phyloP scores from a whole-genome alignment of 2,329 filamentous ascomycete species.

The Cladosporium sphaerospermum region DNA sequence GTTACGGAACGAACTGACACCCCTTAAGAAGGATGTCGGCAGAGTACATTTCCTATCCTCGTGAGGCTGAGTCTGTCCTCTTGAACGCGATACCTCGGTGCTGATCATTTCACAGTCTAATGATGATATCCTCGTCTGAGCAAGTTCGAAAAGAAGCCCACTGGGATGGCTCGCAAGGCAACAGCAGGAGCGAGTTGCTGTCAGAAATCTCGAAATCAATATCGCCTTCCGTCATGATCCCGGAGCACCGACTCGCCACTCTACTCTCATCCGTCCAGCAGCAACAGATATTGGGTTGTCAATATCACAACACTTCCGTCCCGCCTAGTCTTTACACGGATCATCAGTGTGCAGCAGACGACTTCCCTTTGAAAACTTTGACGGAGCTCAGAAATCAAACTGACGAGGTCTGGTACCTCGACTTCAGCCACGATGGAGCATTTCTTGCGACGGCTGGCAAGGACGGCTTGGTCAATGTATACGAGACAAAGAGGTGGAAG shows the following conservation, averaged over 20 bases:
- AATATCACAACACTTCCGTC: slow-evolving; percentile 77
- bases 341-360: slow-evolving; percentile 70
- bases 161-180: slow-evolving; percentile 76
- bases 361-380: slow-evolving; percentile 70
- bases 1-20: slow-evolving; percentile 81
- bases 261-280: slow-evolving; percentile 79
- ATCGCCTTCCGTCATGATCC: slow-evolving; percentile 94
- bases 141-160: slow-evolving; percentile 69
- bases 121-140: slow-evolving; percentile 79
- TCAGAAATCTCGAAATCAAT: slow-evolving; percentile 83
- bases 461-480: slow-evolving; percentile 71
- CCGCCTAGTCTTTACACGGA: slow-evolving; percentile 84
- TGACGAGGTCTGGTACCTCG: slow-evolving; percentile 86
- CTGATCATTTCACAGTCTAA: slow-evolving; percentile 49
- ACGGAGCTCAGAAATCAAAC: slow-evolving; percentile 65
- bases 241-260: slow-evolving; percentile 77
- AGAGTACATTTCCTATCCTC: slow-evolving; percentile 77
- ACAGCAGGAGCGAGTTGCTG: slow-evolving; percentile 68
- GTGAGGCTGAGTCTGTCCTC: slow-evolving; percentile 32
- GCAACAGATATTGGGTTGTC: slow-evolving; percentile 72
- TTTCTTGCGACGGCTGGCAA: slow-evolving; percentile 76
- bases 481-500: slow-evolving; percentile 66
- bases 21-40: slow-evolving; percentile 69
- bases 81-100: too few relatives aligned
- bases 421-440: slow-evolving; percentile 82